A percentile compares a stretch with the other conserved stretches of the same genome.
These are phyloP conservation scores for Crucibulum parvulum DNA, from an alignment of 1,284 basidiomycete species.

Conservation along the genomic window DNA sequence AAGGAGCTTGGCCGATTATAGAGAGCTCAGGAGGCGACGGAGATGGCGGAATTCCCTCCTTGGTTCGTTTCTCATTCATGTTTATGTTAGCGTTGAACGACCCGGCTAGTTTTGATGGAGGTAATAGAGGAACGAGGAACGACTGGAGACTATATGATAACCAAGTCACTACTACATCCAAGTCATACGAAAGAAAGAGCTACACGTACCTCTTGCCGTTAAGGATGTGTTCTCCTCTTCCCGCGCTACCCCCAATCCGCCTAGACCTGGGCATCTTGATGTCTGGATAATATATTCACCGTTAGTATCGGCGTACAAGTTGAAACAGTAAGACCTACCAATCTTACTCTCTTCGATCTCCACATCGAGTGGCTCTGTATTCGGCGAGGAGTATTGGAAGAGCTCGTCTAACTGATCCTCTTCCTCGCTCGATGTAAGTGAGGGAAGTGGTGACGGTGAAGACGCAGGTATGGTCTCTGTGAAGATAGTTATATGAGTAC, in stretches of 20 bases:
- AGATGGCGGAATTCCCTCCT: background rate
- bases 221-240: conserved; percentile 26
- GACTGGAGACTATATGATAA: background rate
- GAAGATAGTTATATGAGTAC: too few species aligned
- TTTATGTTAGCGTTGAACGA: background rate
- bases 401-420: conserved; percentile 30
- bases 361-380: conserved; percentile 18
- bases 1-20: background rate
- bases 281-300: conserved; percentile 27
- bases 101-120: background rate
- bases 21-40: background rate
- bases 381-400: conserved; percentile 21
- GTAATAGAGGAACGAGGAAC: background rate
- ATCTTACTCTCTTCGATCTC: conserved; percentile 15
- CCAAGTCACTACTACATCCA: background rate
- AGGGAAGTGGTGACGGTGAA: conserved; percentile 40
- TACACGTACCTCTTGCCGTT: conserved; percentile 33
- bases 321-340: conserved; percentile 13
- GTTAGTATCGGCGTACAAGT: background rate
- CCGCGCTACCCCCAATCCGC: conserved; percentile 28
- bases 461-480: conserved; percentile 26
- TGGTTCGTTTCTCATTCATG: background rate
- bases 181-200: background rate
- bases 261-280: conserved; percentile 37
- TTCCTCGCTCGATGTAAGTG: conserved; percentile 27